Evolutionary conservation across 306 rosid species (phyloP), one percentile per base, ranked within the genome.

Genomic region (Rosa chinensis): DNA sequence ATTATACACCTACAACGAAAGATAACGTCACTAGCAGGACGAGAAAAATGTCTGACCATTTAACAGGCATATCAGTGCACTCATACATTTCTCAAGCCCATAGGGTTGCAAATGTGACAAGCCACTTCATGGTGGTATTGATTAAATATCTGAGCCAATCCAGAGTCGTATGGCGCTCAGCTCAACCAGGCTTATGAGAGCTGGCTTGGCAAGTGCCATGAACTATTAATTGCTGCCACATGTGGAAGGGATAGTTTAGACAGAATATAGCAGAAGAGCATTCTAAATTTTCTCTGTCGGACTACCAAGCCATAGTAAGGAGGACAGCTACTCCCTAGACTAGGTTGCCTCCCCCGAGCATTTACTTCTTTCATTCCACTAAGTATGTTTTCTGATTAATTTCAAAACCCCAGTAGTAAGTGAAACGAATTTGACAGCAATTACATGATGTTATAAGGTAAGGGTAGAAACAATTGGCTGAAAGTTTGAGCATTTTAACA

Each of bases 401-500:
- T 59, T 32, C 11, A 17, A 52, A 5, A 8, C 48, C 76, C 18
- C 42, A 32, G 32, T 1, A 28, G 20, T 9, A 72, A 35, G 3
- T 11, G 44, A 52, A 52, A 35, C 16, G 13, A 71, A 71, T 12
- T 47, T 47, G 5, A 52, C 6, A 28, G 6, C 13, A 42, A 42
- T n/a, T 42, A 14, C n/a, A 18, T 39, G 70, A 66, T 39, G 3
- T 10, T 20, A 20, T 20, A 68, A 68, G 8, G 47, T 72, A 72
- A 50, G 16, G 37, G 10, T 20, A 40, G 16, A 56, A 52, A 49
- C 52, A 49, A 39, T 39, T 43, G 52, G 43, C 47, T 61, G 28
- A 50, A 72, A 47, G 56, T n/a, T 56, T 48, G 75, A 67, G 18
- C 45, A 68, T 5, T 10, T 32, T 10, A 67, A 76, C 72, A 61